Evolutionary conservation across 208 protist genomes (phyloP), one percentile per base, ranked within the genome.

Genomic region (Balamuthia mandrillaris): DNA sequence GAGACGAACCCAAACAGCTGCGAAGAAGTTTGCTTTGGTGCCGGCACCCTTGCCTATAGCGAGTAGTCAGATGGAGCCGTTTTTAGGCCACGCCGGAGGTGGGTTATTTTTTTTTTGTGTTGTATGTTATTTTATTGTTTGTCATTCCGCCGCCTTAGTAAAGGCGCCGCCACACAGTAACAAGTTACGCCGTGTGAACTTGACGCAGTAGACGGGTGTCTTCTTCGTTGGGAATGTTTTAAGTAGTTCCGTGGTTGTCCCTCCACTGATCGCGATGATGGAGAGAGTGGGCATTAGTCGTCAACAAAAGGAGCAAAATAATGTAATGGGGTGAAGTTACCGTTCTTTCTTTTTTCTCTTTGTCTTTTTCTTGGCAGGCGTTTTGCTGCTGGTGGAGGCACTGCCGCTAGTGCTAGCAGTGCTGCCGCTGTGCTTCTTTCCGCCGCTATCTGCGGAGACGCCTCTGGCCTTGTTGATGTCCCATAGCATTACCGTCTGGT

Each of bases 171-270:
- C 86, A 14, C 88, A 85, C 3, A 95, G 51, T 18, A 95, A 70
- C 14, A 94, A n/a, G 70, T 95, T 94, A 74, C 88, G 61, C 60
- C 78, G 81, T 6, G 87, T 91, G 75, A 94, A 95, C n/a, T 66
- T 79, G 24, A 92, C 72, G 24, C 41, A 72, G 47, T 89, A 90
- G 21, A 95, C 88, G 35, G 91, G 92, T 49, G 92, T 94, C 68
- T 87, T 60, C 87, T 95, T 95, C 1, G 93, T 94, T 42, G 66
- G 81, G 37, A 90, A 93, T 4, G 83, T 90, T 63, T 85, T 82
- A 0, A 90, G n/a, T 27, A 89, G 58, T 49, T 92, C 84, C 9
- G 81, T 52, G 75, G 86, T 88, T 33, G 31, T 61, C 39, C 4
- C 24, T 14, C 0, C 41, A 6, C 44, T 37, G 16, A n/a, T n/a